phyloP scores from a whole-genome alignment of 2,329 filamentous ascomycete species.

The Paraphaeosphaeria sporulosa region DNA sequence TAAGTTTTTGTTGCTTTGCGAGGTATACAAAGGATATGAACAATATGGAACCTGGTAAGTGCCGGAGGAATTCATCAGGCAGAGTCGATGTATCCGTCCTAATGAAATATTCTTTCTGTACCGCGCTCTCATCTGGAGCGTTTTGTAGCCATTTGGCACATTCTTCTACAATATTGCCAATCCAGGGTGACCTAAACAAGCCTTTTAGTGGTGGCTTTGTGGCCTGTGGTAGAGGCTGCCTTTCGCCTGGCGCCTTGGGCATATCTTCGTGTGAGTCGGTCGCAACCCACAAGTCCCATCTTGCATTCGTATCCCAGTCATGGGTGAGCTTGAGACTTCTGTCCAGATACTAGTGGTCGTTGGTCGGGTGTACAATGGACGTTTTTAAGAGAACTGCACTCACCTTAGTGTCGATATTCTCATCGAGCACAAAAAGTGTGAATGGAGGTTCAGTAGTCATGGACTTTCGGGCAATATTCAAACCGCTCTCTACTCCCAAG shows the following conservation, averaged over 20 bases:
- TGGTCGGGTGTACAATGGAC: not conserved
- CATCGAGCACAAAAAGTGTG: constrained; percentile 19
- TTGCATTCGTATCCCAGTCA: constrained; percentile 2
- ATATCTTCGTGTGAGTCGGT: constrained; percentile 19
- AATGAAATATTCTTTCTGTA: too few species aligned
- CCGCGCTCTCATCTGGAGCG: too few species aligned
- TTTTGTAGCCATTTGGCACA: too few species aligned
- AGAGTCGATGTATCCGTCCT: too few species aligned
- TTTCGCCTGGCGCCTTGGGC: constrained; percentile 8
- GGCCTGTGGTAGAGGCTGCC: too few species aligned
- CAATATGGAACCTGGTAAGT: too few species aligned
- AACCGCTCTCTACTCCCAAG: too few species aligned
- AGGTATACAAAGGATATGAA: too few species aligned
- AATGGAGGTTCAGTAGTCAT: constrained; percentile 11
- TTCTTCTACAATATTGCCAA: constrained; percentile 17
- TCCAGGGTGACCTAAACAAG: constrained; percentile 15
- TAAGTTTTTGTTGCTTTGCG: too few species aligned
- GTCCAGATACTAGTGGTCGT: constrained; percentile 13
- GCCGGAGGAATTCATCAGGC: too few species aligned
- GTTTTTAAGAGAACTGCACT: not conserved
- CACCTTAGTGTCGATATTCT: constrained; percentile 17
- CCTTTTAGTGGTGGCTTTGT: constrained; percentile 16
- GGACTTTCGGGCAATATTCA: too few species aligned
- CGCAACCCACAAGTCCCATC: constrained; percentile 19
- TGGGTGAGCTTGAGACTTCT: constrained; percentile 11